These are phyloP conservation scores for Xylariaceae sp. DNA, from an alignment of 2,329 filamentous ascomycete genomes.

Conservation along the genomic window DNA sequence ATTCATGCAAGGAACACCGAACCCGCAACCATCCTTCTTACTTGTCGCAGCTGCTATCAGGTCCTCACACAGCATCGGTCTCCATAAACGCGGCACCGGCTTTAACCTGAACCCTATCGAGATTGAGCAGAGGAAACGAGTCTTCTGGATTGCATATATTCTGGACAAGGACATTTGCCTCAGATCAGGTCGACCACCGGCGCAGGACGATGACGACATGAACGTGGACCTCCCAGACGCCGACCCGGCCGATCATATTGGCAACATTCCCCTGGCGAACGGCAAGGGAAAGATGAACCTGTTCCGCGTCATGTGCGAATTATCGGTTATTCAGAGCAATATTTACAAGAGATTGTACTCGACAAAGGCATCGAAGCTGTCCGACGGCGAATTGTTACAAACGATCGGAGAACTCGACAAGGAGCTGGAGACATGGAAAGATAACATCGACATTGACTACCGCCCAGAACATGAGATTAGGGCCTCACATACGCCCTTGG, in stretches of 20 bases:
- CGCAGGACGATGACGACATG: slow-evolving; percentile 68
- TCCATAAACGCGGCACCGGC: slow-evolving; percentile 87
- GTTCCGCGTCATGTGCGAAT: slow-evolving; percentile 87
- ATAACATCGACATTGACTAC: slow-evolving; percentile 89
- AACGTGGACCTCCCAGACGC: slow-evolving; percentile 93
- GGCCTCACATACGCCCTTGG: slow-evolving; percentile 84
- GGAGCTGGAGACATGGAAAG: slow-evolving; percentile 92
- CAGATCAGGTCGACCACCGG: slow-evolving; percentile 53
- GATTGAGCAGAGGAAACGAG: slow-evolving; percentile 74
- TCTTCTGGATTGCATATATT: slow-evolving; percentile 63
- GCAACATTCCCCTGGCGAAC: slow-evolving; percentile 85
- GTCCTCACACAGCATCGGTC: slow-evolving; percentile 85
- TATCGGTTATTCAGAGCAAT: slow-evolving; percentile 85
- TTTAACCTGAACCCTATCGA: slow-evolving; percentile 93
- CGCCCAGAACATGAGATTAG: slow-evolving; percentile 96
- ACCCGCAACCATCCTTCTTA: slow-evolving; percentile 90
- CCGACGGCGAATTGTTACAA: slow-evolving; percentile 86
- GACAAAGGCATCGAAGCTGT: slow-evolving; percentile 84
- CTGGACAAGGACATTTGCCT: slow-evolving; percentile 60
- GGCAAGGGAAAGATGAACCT: slow-evolving; percentile 92
- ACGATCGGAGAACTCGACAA: slow-evolving; percentile 92
- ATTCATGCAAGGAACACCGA: slow-evolving; percentile 93
- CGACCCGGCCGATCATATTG: slow-evolving; percentile 85
- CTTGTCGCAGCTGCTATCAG: slow-evolving; percentile 86
- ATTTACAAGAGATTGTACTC: slow-evolving; percentile 94